Evolutionary conservation across 1,139 yeast genomes (phyloP).

Genomic region (Saccharomyces hybrid): DNA sequence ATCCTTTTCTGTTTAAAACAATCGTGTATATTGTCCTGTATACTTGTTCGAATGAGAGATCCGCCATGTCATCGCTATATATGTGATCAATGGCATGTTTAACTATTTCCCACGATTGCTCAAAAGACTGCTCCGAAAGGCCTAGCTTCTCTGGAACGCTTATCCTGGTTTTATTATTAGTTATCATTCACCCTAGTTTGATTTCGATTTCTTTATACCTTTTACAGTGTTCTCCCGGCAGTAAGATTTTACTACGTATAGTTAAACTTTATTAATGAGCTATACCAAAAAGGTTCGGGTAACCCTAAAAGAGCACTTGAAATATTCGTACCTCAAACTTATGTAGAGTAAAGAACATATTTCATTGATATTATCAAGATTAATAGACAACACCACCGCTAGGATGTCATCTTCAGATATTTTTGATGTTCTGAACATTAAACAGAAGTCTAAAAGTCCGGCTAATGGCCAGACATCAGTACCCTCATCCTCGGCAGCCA

Average conservation of each 20-base stretch:
- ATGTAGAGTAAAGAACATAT: not conserved
- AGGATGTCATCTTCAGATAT: constrained; percentile 53
- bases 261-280: not conserved
- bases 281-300: not conserved
- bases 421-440: constrained; percentile 67
- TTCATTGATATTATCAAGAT: not conserved
- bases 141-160: constrained; percentile 62
- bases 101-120: constrained; percentile 62
- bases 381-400: not conserved
- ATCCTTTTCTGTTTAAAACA: constrained; percentile 70
- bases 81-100: constrained; percentile 71
- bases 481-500: constrained; percentile 13
- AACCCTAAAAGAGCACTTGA: too few relatives aligned
- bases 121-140: constrained; percentile 12
- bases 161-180: constrained; percentile 41
- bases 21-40: constrained; percentile 76
- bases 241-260: not conserved
- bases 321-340: not conserved
- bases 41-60: constrained; percentile 74
- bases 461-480: constrained; percentile 21
- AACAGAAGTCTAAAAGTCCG: constrained; percentile 34
- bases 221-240: not conserved
- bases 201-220: not conserved
- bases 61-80: constrained; percentile 64
- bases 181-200: constrained; percentile 6